Evolutionary conservation across 345 rosid species (phyloP).

Genomic region (Trapa incisa): DNA sequence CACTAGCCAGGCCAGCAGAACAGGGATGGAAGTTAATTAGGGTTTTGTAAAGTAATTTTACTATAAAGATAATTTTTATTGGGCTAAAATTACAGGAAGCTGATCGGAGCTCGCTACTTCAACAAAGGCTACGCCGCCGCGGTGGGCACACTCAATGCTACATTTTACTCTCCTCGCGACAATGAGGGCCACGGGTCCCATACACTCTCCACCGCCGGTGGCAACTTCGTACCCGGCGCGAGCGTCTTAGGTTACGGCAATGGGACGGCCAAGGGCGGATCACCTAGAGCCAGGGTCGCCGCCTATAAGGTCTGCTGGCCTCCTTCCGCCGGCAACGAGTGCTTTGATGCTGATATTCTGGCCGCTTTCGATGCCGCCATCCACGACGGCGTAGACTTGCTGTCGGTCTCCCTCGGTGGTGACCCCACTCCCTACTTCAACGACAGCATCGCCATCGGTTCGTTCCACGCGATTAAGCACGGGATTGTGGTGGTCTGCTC

Average conservation of each 20-base stretch:
- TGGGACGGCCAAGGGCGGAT: constrained; percentile 78
- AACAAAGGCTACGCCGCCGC: constrained; percentile 34
- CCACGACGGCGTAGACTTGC: constrained; percentile 61
- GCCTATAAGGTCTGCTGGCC: constrained; percentile 90
- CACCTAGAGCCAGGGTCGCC: constrained; percentile 70
- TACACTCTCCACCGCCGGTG: constrained; percentile 79
- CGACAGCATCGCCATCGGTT: constrained; percentile 56
- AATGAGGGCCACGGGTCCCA: constrained; percentile 75
- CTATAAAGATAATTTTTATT: neutral
- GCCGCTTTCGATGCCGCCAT: constrained; percentile 67
- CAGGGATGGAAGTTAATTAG: neutral
- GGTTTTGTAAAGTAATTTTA: neutral
- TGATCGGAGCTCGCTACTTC: constrained; percentile 55
- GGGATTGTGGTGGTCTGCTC: constrained; percentile 57
- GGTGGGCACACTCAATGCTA: constrained; percentile 34
- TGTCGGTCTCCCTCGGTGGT: constrained; percentile 66
- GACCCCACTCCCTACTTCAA: constrained; percentile 27
- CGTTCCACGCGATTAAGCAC: constrained; percentile 60
- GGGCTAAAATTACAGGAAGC: constrained; percentile 34
- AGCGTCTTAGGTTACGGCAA: constrained; percentile 38
- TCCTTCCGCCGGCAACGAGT: constrained; percentile 22
- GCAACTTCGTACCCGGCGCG: constrained; percentile 42
- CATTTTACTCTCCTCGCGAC: constrained; percentile 58
- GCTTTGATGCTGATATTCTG: constrained; percentile 62
- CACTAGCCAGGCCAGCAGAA: no score